These are phyloP conservation scores for Uncinocarpus reesii DNA, from an alignment of 2,329 filamentous ascomycete species.

Conservation along the genomic window DNA sequence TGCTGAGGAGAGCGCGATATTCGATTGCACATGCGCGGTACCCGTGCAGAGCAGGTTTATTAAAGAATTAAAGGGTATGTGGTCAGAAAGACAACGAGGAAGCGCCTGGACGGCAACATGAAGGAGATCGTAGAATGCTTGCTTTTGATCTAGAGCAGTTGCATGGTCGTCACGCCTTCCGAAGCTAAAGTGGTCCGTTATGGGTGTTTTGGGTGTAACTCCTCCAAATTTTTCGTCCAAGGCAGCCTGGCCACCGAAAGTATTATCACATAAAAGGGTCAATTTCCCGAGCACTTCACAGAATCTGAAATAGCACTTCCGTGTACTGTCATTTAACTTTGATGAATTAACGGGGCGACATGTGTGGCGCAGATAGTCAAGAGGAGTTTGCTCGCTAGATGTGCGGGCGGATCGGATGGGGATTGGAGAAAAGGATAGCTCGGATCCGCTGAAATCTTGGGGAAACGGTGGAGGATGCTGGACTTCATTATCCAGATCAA, in stretches of 20 bases:
- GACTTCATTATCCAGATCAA: constrained; percentile 78
- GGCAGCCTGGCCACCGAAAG: constrained; percentile 90
- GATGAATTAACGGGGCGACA: constrained; percentile 48
- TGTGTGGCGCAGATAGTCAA: constrained; percentile 19
- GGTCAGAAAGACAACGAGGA: constrained; percentile 80
- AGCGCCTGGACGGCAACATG: constrained; percentile 93
- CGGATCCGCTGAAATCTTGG: constrained; percentile 42
- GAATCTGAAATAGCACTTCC: constrained; percentile 79
- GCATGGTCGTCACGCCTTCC: constrained; percentile 68
- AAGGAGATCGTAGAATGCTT: constrained; percentile 88
- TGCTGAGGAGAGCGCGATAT: constrained; percentile 84
- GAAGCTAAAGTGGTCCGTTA: constrained; percentile 89
- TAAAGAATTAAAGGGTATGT: constrained; percentile 84
- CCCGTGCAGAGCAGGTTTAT: constrained; percentile 94
- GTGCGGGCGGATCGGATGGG: neutral
- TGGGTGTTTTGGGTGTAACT: constrained; percentile 83
- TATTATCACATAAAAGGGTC: constrained; percentile 90
- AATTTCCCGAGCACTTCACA: constrained; percentile 94
- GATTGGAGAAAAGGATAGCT: constrained; percentile 15
- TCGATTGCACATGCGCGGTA: constrained; percentile 85
- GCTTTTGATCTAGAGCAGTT: constrained; percentile 67
- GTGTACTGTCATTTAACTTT: constrained; percentile 61
- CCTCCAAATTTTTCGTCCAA: constrained; percentile 90
- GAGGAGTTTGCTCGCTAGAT: neutral
- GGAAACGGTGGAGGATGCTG: constrained; percentile 74